Evolutionary conservation across 148 eudicot genomes (phyloP), one percentile per base, ranked within the genome.

Genomic region (Polygonum aviculare): DNA sequence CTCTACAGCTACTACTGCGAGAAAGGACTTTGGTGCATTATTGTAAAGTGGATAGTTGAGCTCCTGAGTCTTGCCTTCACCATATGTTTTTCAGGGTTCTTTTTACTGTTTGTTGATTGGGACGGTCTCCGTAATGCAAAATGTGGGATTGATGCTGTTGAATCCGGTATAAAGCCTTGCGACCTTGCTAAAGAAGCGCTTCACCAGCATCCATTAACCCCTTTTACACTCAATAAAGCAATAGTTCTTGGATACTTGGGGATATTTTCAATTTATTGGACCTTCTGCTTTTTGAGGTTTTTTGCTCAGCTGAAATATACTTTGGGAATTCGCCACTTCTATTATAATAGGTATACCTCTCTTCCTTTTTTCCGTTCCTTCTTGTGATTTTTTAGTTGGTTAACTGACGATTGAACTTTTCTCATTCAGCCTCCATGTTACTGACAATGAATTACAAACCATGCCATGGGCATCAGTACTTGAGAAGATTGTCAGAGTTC

Each of bases 11-110:
- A 95, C 71, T 95, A 95, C 60, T 89, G 99, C 70, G 99, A 92
- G 82, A 95, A 95, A 84, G 99, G 99, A 50, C 94, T 95, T 78
- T 93, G 94, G 97, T 95, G 99, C 89, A 90, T 95, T 41, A 91
- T 95, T 72, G 92, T 89, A 9, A 95, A 92, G 86, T 95, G 99
- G 99, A 88, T 95, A 62, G 91, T 90, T 71, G 99, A 95, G 81
- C 96, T 92, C 12, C 78, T 93, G 31, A 88, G 96, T 79, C 87
- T 95, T 52, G 99, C 89, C 76, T 95, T 95, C 81, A 90, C 90
- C n/a, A 95, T 95, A 80, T 92, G 94, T 77, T 95, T 95, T 81
- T 89, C 99, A 1, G 97, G 90, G 3, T 95, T 95, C 84, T 89
- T 95, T 82, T 85, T 93, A 65, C 85, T 95, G 40, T 89, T 22